These are phyloP conservation scores for Starmerella gropengiesseri DNA, from an alignment of 805 yeast genomes.

Conservation along the genomic window DNA sequence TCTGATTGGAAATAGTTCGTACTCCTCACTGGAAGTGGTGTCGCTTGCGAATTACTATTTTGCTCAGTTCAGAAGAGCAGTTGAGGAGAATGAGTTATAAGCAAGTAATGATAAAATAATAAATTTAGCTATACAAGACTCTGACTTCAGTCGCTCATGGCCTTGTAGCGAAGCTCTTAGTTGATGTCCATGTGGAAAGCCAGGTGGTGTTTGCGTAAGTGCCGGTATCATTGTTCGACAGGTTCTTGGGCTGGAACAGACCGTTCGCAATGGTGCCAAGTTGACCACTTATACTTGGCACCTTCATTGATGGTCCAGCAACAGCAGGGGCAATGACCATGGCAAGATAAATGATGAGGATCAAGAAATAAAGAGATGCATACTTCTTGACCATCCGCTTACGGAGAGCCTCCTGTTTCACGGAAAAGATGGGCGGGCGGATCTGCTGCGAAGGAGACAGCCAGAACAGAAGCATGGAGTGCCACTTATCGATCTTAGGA, in stretches of 20 bases:
- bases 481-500: slow-evolving; percentile 94
- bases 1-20: no score
- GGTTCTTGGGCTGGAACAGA: slow-evolving; percentile 81
- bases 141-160: background rate
- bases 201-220: slow-evolving; percentile 30
- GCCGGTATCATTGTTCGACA: slow-evolving; percentile 68
- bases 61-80: background rate
- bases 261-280: slow-evolving; percentile 38
- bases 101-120: background rate
- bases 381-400: slow-evolving; percentile 96
- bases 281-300: slow-evolving; percentile 24
- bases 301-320: slow-evolving; percentile 51
- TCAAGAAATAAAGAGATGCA: slow-evolving; percentile 62
- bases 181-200: slow-evolving; percentile 39
- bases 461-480: slow-evolving; percentile 97
- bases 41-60: background rate
- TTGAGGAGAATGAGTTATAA: background rate
- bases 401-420: slow-evolving; percentile 91
- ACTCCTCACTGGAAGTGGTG: no score
- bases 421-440: slow-evolving; percentile 93
- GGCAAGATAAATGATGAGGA: slow-evolving; percentile 59
- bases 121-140: background rate
- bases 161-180: slow-evolving; percentile 12
- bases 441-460: slow-evolving; percentile 92
- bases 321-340: slow-evolving; percentile 87